Evolutionary conservation across 2,329 filamentous ascomycete genomes (phyloP).

Genomic region (Trichoderma sp.): DNA sequence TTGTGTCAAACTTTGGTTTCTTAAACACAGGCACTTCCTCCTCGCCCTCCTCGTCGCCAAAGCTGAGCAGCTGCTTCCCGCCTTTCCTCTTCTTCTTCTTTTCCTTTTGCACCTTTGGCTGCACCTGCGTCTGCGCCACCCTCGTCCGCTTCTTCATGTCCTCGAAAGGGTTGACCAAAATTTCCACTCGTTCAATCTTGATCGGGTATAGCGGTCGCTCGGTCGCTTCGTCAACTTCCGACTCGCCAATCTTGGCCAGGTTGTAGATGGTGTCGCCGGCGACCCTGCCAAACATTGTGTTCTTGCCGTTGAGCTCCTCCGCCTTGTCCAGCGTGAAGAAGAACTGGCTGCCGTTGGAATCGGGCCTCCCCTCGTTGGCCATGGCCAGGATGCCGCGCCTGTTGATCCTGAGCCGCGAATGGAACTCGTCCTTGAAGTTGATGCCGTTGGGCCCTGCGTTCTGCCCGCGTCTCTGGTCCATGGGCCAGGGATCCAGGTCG

Average conservation of each 20-base stretch:
- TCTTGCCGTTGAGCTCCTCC: conserved; percentile 83
- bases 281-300: conserved; percentile 90
- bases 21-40: conserved; percentile 62
- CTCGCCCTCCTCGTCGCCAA: conserved; percentile 69
- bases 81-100: conserved; percentile 72
- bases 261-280: conserved; percentile 97
- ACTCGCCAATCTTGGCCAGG: conserved; percentile 88
- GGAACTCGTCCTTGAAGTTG: conserved; percentile 81
- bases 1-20: conserved; percentile 77
- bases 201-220: conserved; percentile 86
- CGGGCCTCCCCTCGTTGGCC: conserved; percentile 78
- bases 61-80: conserved; percentile 77
- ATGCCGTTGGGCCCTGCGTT: conserved; percentile 63
- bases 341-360: conserved; percentile 94
- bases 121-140: conserved; percentile 52
- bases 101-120: conserved; percentile 49
- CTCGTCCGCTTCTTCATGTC: conserved; percentile 74
- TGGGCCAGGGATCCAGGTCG: conserved; percentile 72
- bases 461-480: conserved; percentile 64
- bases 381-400: conserved; percentile 89
- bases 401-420: conserved; percentile 90
- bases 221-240: conserved; percentile 74
- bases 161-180: conserved; percentile 79
- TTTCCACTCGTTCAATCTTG: conserved; percentile 72
- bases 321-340: conserved; percentile 89